Evolutionary conservation across 345 rosid genomes (phyloP).

Genomic region (Camelina hispida): DNA sequence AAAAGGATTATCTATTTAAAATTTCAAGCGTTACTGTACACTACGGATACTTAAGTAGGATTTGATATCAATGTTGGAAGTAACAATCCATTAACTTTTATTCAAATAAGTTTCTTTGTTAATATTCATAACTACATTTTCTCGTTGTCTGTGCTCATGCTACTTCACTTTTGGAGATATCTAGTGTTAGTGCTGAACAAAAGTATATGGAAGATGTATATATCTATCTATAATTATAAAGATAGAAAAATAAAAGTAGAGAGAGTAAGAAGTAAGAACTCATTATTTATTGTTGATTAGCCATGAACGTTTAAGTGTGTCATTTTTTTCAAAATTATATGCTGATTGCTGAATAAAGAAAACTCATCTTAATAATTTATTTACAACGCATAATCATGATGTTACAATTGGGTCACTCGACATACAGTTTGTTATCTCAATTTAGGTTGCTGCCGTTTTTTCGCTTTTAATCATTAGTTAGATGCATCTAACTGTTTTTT

Average conservation of each 20-base stretch:
- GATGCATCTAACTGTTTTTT: too few relatives aligned
- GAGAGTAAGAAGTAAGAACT: conserved; percentile 9
- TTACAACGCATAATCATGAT: not conserved
- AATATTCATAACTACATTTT: conserved; percentile 21
- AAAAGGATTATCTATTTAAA: conserved; percentile 27
- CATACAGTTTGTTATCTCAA: not conserved
- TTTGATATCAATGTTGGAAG: conserved; percentile 47
- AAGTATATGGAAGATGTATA: too few relatives aligned
- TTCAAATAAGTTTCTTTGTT: not conserved
- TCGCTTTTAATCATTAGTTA: too few relatives aligned
- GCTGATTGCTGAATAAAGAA: too few relatives aligned
- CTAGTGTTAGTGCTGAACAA: too few relatives aligned
- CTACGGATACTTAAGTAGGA: conserved; percentile 29
- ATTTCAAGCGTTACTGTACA: conserved; percentile 1
- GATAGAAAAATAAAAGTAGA: not conserved
- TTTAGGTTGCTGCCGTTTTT: too few relatives aligned
- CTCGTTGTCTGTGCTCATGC: conserved; percentile 20
- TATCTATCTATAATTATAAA: too few relatives aligned
- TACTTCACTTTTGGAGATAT: conserved; percentile 22
- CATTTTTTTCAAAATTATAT: too few relatives aligned
- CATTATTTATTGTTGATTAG: too few relatives aligned
- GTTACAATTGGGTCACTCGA: not conserved
- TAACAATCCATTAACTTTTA: conserved; percentile 29
- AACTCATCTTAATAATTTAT: too few relatives aligned
- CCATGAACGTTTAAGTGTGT: too few relatives aligned